Evolutionary conservation across 2,329 filamentous ascomycete genomes (phyloP), one percentile per base, ranked within the genome.

Genomic region (Stachybotrys elegans): DNA sequence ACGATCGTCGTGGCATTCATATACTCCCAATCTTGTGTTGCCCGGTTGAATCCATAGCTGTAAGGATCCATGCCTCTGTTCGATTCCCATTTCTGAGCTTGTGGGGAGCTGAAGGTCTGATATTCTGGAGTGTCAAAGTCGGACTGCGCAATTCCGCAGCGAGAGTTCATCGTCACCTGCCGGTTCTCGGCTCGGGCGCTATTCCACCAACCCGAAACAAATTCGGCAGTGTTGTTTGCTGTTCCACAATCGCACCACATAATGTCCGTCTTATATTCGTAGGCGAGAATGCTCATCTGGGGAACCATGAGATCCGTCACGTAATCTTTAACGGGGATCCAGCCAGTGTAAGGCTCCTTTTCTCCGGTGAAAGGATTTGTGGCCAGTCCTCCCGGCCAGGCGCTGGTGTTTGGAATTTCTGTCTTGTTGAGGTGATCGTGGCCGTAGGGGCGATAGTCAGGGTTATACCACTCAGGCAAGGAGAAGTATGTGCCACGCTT

Each of bases 81-180:
- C 32, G 63, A 72, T 59, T 82, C 79, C 78, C 78, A 83, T 57
- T 82, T 81, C 31, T 27, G 21, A 5, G 32, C 31, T n/a, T 37
- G 27, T 12, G 42, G 29, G 11, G 27, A 35, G 19, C 14, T 22
- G 42, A 36, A 36, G 11, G 42, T 43, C 22, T 35, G 27, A 37
- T 81, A 83, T 55, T 82, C 78, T 1, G 78, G 78, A 1, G 78
- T 82, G 55, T 81, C 77, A 51, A 80, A 82, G 60, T 82, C 77
- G 12, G 61, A 62, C 25, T 29, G 25, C 2, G 59, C 57, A 1
- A 78, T 58, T 4, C 78, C 78, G 56, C 79, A 83, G 7, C 78
- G 72, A 37, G 68, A 68, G 59, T 83, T 79, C 52, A 80, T 73
- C 2, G 70, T 59, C 2, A 80, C 76, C 52, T 79, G 70, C 1